These are phyloP conservation scores for Suillus discolor DNA, from an alignment of 768 basidiomycete genomes.

Conservation along the genomic window DNA sequence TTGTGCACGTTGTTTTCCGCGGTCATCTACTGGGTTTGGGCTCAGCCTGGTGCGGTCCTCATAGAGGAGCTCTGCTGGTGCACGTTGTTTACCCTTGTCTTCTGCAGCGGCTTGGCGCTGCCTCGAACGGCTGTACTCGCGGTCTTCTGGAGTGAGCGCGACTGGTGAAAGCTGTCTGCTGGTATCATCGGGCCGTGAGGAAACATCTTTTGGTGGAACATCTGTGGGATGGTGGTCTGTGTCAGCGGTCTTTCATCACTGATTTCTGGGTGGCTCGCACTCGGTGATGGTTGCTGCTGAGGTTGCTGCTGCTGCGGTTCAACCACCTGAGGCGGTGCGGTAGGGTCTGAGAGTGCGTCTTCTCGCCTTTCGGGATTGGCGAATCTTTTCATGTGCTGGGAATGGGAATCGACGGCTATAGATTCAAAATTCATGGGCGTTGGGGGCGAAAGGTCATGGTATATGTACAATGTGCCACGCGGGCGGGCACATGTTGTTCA, in stretches of 20 bases:
- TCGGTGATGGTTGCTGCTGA: neutral
- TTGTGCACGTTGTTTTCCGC: conserved; percentile 1
- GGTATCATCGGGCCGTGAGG: neutral
- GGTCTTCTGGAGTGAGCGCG: neutral
- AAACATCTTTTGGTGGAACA: neutral
- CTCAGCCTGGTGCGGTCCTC: neutral
- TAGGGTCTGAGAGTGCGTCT: neutral
- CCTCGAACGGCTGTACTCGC: neutral
- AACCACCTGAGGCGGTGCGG: neutral
- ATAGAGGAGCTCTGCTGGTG: neutral
- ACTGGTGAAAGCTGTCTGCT: neutral
- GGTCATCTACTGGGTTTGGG: neutral
- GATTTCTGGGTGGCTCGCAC: neutral
- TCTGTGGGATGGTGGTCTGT: neutral
- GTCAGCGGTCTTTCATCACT: neutral
- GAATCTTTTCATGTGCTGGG: neutral
- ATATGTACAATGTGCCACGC: neutral
- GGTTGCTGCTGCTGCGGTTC: conserved; percentile 1
- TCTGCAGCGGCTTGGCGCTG: neutral
- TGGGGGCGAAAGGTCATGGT: neutral
- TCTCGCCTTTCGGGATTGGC: neutral
- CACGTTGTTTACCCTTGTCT: conserved; percentile 1
- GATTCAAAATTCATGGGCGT: neutral
- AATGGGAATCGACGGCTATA: neutral
- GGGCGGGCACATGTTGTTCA: conserved; percentile 1